A percentile compares a stretch with the other conserved stretches of the same genome.
phyloP scores from a whole-genome alignment of 2,329 filamentous ascomycete species.

The Leptographium lundbergii region DNA sequence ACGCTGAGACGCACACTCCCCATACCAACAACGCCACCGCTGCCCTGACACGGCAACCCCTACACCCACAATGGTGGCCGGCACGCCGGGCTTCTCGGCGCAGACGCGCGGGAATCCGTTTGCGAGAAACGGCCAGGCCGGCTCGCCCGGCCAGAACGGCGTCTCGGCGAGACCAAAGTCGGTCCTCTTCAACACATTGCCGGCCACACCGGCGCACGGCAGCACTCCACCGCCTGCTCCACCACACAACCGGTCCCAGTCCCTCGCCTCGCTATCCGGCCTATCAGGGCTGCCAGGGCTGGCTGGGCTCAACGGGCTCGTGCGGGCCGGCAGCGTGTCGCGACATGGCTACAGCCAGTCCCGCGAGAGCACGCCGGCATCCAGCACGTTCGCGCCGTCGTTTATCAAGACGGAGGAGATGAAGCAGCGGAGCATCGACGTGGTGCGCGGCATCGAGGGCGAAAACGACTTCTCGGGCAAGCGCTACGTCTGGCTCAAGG shows the following conservation, averaged over 20 bases:
- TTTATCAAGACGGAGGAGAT: slow-evolving; percentile 88
- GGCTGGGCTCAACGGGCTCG: neutral
- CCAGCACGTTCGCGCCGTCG: slow-evolving; percentile 83
- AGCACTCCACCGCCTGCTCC: slow-evolving; percentile 20
- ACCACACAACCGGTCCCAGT: slow-evolving; percentile 35
- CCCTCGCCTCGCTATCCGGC: neutral
- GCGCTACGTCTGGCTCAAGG: slow-evolving; percentile 94
- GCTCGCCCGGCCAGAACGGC: slow-evolving; percentile 42
- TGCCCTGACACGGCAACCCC: neutral
- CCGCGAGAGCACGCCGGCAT: slow-evolving; percentile 47
- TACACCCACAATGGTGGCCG: slow-evolving; percentile 4
- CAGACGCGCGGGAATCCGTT: slow-evolving; percentile 63
- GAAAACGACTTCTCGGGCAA: slow-evolving; percentile 99
- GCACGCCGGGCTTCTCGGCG: slow-evolving; percentile 6
- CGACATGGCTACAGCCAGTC: slow-evolving; percentile 45
- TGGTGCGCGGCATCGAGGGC: slow-evolving; percentile 69
- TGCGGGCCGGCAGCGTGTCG: slow-evolving; percentile 13
- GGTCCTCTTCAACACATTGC: slow-evolving; percentile 44
- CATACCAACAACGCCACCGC: neutral
- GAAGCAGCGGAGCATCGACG: slow-evolving; percentile 35
- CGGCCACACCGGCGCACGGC: slow-evolving; percentile 31
- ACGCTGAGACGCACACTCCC: too few species aligned
- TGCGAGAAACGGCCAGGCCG: slow-evolving; percentile 47
- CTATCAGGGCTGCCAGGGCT: neutral
- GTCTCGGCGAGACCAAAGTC: slow-evolving; percentile 55